Conservation (phyloP, 257 asterid genomes). For the Anisodus tanguticus region DNA sequence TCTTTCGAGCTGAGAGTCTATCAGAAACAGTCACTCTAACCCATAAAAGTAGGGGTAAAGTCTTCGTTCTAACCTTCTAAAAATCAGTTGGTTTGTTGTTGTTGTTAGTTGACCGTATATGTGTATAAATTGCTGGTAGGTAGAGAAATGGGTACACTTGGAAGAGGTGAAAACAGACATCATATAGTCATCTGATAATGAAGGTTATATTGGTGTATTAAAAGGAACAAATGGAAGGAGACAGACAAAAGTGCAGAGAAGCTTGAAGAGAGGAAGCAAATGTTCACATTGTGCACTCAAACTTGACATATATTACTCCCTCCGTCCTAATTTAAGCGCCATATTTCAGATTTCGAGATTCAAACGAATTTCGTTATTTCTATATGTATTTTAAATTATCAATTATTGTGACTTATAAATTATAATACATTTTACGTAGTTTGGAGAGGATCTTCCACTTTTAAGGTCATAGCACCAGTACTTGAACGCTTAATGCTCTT, state of each 20-base stretch:
- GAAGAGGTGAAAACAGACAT: background rate
- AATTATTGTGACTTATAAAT: no score
- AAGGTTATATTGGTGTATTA: background rate
- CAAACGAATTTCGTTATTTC: no score
- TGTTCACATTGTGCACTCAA: background rate
- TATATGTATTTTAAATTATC: no score
- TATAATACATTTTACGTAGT: no score
- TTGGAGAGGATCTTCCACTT: no score
- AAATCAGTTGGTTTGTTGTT: slow-evolving; percentile 41
- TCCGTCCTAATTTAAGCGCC: no score
- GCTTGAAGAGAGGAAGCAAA: background rate
- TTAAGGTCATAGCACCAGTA: no score
- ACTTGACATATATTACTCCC: background rate
- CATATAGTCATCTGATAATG: background rate
- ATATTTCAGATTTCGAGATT: no score
- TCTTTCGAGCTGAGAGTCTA: no score
- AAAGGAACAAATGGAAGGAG: background rate
- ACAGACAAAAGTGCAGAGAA: background rate
- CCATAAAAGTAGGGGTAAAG: no score
- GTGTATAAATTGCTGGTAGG: background rate
- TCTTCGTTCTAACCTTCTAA: slow-evolving; percentile 43
- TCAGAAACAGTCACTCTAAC: no score
- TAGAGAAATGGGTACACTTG: background rate
- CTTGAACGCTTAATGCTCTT: no score
- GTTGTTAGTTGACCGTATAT: background rate